Evolutionary conservation across 1,139 yeast genomes (phyloP), one percentile per base, ranked within the genome.

Genomic region (Suhomyces taliae): DNA sequence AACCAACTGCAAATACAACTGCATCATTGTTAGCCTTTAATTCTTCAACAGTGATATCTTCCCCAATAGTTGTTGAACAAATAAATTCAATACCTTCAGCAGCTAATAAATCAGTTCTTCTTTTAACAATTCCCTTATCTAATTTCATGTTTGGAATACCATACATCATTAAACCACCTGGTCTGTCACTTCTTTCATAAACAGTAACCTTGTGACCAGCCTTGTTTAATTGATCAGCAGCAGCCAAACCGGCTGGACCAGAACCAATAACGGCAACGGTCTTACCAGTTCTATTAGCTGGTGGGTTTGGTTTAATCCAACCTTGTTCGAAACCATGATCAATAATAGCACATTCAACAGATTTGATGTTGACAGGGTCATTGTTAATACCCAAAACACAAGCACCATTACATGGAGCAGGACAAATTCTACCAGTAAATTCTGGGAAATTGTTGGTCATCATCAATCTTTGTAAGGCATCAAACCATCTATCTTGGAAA

Each of bases 111-210:
- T 91, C 95, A 50, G 95, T 81, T 77, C 99, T 89, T 66, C 98
- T 85, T 74, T 90, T 88, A 52, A 93, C 97, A 63, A 93, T 81
- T 36, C 85, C 78, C 78, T 93, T 93, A 69, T 93, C 99, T 60
- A 93, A 80, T 76, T 93, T 93, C 99, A 93, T 93, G 78, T 93
- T 93, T 61, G 99, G 99, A 72, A 93, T 93, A 81, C 99, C 99
- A 68, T 93, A 93, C 98, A 93, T 93, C 73, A 93, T 72, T 65
- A 93, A 79, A 48, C 99, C 99, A 76, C 99, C 99, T 48, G 95
- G 87, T 68, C 97, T 83, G 71, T 93, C 97, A 49, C 93, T 78
- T 68, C 98, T 85, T 74, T 93, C 99, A 66, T 85, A 91, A 43
- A 93, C 93, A 39, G 93, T 88, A 46, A 93, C 97, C 27, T 65